Base-by-base conservation (phyloP, 2,329 filamentous ascomycete genomes). In the Xylariaceae sp. region DNA sequence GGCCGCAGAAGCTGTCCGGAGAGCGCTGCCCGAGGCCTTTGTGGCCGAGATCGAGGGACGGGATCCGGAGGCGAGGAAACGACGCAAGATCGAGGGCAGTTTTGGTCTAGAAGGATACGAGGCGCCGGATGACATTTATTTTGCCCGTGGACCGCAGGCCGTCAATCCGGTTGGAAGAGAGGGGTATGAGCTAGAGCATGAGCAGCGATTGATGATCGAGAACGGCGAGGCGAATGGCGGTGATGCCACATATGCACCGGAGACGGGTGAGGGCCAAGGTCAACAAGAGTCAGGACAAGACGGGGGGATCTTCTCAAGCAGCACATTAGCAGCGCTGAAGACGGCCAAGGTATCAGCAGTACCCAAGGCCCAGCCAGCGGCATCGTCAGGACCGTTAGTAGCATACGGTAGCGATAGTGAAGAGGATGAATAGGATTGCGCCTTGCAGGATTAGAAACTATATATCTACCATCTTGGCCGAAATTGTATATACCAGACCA, bases 21-120 rank as follows among this genome's bases (percentile, higher is more conserved):
- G 89, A 62, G 93, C 95, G 0, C 78, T 99, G 3, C 95, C 95
- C 0, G 91, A 89, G 0, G 91, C 92, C 23, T 98, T 95, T 63
- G 88, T 99, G 0, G 91, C 92, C 0, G 92, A 99, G 77, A 88
- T 99, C 46, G 95, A 99, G 73, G 95, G 95, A 16, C 85, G 90
- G 48, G 91, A 96, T 63, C 90, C 90, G 0, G 91, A 93, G 66
- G 89, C 92, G 41, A 83, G 87, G 70, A 98, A 97, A 78, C 82
- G 93, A 67, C 86, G 93, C 73, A 96, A 91, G 75, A 86, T 96
- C 21, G 91, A 97, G 72, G 92, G 91, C 48, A 88, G 84, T 20
- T 98, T 96, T 70, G 93, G 93, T 0, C 74, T 99, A 44, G 84
- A 93, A 52, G 93, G 93, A 1, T 98, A 97, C 71, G 91, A 98